phyloP scores from a whole-genome alignment of 345 rosid genomes.

The Eucalyptus virginea region DNA sequence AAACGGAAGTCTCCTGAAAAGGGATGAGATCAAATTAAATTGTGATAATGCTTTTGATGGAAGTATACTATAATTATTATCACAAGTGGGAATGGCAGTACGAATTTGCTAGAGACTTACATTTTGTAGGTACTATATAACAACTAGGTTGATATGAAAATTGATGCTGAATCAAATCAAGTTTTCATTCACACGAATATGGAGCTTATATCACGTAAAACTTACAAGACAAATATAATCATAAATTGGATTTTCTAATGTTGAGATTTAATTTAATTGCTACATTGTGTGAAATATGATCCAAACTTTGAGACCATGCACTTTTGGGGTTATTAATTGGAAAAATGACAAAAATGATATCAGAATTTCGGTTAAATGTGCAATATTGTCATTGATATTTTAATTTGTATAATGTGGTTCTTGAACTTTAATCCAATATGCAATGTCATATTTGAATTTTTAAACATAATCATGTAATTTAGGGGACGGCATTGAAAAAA shows the following conservation, averaged over 20 bases:
- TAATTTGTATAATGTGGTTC: too few relatives aligned
- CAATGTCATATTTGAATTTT: fast-evolving
- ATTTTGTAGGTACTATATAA: too few relatives aligned
- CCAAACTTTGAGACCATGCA: not conserved
- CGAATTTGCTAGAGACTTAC: too few relatives aligned
- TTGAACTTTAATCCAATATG: too few relatives aligned
- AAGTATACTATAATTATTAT: too few relatives aligned
- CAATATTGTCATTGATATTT: too few relatives aligned
- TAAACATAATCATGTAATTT: too few relatives aligned
- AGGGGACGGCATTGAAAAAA: not conserved
- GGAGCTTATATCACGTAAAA: not conserved
- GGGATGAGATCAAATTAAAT: not conserved
- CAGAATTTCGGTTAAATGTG: fast-evolving
- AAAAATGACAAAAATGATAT: not conserved
- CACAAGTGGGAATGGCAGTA: too few relatives aligned
- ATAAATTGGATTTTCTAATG: not conserved
- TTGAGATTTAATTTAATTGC: not conserved
- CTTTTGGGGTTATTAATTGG: not conserved
- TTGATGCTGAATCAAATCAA: not conserved
- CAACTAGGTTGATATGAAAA: not conserved
- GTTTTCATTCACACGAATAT: not conserved
- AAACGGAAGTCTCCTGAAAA: not conserved
- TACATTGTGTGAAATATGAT: not conserved
- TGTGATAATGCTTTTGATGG: too few relatives aligned
- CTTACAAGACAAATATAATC: not conserved